Percentiles rank a stretch among this genome's conserved stretches.
Evolutionary conservation across 495 filamentous ascomycete genomes (phyloP).

Genomic region (Extremus antarcticus): DNA sequence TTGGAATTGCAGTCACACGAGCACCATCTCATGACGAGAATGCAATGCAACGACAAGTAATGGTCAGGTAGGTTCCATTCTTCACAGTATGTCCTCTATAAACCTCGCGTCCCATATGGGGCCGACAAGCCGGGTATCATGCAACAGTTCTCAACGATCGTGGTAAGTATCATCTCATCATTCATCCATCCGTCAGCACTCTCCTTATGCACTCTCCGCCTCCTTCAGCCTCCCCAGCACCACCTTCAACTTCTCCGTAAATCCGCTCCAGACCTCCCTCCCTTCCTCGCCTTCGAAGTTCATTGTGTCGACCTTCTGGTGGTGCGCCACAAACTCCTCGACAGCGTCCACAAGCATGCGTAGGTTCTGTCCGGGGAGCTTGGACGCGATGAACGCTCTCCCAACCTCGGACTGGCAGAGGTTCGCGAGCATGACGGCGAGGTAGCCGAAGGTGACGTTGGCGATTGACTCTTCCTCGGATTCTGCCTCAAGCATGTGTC

Average conservation of each 20-base stretch:
- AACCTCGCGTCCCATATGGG: background rate
- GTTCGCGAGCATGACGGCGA: constrained; percentile 74
- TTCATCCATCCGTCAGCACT: background rate
- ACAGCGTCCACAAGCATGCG: constrained; percentile 60
- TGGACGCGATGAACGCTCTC: constrained; percentile 38
- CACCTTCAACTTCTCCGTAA: constrained; percentile 49
- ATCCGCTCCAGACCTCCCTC: constrained; percentile 37
- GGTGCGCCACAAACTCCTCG: constrained; percentile 70
- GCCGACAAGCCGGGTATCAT: background rate
- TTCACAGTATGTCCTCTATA: background rate
- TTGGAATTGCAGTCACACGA: too few species aligned
- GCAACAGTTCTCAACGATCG: background rate
- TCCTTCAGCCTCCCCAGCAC: constrained; percentile 38
- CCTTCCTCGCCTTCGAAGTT: constrained; percentile 38
- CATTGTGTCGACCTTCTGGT: constrained; percentile 58
- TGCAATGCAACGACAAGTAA: too few species aligned
- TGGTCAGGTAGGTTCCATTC: background rate
- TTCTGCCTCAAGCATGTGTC: constrained; percentile 9
- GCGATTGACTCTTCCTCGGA: constrained; percentile 54
- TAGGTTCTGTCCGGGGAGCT: constrained; percentile 50
- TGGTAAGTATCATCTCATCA: background rate
- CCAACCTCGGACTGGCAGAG: constrained; percentile 53
- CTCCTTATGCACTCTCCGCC: background rate
- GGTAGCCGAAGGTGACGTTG: constrained; percentile 84
- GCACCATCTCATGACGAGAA: too few species aligned